phyloP scores from a whole-genome alignment of 2,329 filamentous ascomycete genomes.

The Calonectria pauciramosa region DNA sequence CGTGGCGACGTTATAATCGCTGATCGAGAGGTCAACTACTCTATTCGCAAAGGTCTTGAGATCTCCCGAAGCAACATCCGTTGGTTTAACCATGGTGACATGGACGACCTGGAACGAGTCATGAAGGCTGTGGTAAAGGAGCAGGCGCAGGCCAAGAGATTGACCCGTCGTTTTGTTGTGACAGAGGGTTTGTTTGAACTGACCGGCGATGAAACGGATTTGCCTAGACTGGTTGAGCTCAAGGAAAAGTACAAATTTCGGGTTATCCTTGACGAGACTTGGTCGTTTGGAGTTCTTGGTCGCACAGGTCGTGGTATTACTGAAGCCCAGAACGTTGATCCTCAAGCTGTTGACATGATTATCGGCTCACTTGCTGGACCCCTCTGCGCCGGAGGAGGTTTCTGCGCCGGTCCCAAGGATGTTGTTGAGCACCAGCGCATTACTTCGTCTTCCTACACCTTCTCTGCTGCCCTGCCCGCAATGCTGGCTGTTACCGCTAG shows the following conservation, averaged over 20 bases:
- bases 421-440: constrained; percentile 98
- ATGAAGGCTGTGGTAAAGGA: constrained; percentile 89
- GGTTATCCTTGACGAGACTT: constrained; percentile 96
- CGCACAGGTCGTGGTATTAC: constrained; percentile 92
- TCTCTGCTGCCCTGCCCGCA: constrained; percentile 93
- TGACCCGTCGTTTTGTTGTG: constrained; percentile 95
- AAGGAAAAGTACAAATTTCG: constrained; percentile 99
- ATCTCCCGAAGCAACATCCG: constrained; percentile 90
- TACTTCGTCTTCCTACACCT: constrained; percentile 92
- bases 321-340: constrained; percentile 96
- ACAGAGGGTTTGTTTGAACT: constrained; percentile 96
- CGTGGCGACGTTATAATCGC: constrained; percentile 97
- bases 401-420: constrained; percentile 92
- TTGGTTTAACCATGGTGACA: constrained; percentile 97
- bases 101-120: constrained; percentile 91
- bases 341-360: constrained; percentile 96
- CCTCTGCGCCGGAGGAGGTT: constrained; percentile 92
- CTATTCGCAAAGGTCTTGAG: constrained; percentile 94
- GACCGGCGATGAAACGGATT: constrained; percentile 84
- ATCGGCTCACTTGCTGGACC: constrained; percentile 92
- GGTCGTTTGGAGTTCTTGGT: constrained; percentile 95
- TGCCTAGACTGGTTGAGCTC: constrained; percentile 92
- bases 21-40: constrained; percentile 92
- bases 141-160: constrained; percentile 84
- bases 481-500: constrained; percentile 96